A percentile compares a stretch with the other conserved stretches of the same genome.
These are phyloP conservation scores for Catenaria anguillulae DNA, from an alignment of 371 early-diverging fungal species.

Conservation along the genomic window DNA sequence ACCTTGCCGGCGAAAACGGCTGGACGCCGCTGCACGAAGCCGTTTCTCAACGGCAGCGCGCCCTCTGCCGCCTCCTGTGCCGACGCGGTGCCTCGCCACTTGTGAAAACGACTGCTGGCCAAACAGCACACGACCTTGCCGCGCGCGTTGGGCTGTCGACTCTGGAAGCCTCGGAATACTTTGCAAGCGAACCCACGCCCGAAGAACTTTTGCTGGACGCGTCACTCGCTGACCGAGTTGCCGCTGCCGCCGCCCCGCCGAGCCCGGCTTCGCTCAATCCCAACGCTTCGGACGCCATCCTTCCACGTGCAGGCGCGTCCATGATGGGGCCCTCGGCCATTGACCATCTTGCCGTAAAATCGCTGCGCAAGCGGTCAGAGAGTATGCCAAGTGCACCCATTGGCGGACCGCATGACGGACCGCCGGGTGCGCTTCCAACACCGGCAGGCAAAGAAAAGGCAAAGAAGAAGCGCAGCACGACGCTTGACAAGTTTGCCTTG, in stretches of 20 bases:
- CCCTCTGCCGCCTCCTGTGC: background rate
- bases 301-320: too few species aligned
- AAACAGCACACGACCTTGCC: background rate
- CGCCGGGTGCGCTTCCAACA: background rate
- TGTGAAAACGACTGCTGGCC: background rate
- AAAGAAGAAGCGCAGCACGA: background rate
- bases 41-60: background rate
- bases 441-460: background rate
- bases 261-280: too few species aligned
- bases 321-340: background rate
- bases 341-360: background rate
- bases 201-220: background rate
- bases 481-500: background rate
- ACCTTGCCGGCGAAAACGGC: slow-evolving; percentile 4
- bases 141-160: background rate
- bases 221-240: background rate
- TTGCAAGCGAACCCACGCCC: background rate
- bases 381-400: background rate
- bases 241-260: background rate
- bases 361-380: background rate
- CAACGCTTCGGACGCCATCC: too few species aligned
- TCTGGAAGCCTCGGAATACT: background rate
- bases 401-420: background rate
- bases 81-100: background rate
- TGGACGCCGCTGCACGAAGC: slow-evolving; percentile 7